phyloP scores from a whole-genome alignment of 2,329 filamentous ascomycete species.

The Ophiostoma australiae region DNA sequence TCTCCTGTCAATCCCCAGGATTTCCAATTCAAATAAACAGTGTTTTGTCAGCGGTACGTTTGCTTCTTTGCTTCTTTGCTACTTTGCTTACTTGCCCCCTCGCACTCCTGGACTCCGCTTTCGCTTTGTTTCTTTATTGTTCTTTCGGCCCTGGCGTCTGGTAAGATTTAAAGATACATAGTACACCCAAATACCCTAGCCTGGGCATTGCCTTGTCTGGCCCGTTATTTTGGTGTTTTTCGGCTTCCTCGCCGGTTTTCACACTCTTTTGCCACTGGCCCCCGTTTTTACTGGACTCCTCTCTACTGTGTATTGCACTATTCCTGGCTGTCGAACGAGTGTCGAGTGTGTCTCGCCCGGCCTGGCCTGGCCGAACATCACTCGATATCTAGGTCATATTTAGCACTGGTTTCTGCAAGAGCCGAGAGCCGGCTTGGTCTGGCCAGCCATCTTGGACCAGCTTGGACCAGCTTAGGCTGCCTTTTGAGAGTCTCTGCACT shows the following conservation, averaged over 20 bases:
- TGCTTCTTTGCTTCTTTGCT: background rate
- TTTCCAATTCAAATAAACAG: background rate
- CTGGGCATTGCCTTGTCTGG: background rate
- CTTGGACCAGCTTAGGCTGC: background rate
- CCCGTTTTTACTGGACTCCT: background rate
- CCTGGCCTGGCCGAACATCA: background rate
- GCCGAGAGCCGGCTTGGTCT: conserved; percentile 3
- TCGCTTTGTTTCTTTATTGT: conserved; percentile 4
- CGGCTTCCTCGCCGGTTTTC: background rate
- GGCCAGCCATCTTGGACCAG: background rate
- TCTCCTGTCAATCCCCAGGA: background rate
- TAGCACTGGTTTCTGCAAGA: background rate
- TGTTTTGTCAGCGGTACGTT: conserved; percentile 4
- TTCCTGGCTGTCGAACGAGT: background rate
- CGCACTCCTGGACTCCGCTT: background rate
- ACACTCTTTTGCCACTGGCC: background rate
- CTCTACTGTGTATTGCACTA: background rate
- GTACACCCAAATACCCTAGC: background rate
- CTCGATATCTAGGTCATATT: too few species aligned
- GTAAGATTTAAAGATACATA: too few species aligned
- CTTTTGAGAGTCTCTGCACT: background rate
- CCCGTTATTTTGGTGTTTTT: background rate
- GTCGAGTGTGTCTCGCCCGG: conserved; percentile 2
- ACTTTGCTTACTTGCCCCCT: background rate
- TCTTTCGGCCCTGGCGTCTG: background rate